These are phyloP conservation scores for Diutina mesorugosa DNA, from an alignment of 1,139 yeast genomes.

Conservation along the genomic window DNA sequence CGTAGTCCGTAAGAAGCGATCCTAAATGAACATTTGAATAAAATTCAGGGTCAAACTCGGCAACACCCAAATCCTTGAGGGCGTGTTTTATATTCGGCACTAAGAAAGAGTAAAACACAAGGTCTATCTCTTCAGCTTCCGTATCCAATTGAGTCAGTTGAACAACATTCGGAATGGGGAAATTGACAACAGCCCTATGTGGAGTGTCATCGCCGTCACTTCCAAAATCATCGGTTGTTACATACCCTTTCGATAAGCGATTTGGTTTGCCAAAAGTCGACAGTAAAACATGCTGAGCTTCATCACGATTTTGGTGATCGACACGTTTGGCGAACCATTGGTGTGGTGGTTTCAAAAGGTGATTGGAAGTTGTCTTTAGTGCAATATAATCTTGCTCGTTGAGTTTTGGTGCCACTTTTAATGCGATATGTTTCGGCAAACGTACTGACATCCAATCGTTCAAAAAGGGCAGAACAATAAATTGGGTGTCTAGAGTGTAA, in stretches of 20 bases:
- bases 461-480: conserved; percentile 74
- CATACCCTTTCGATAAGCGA: conserved; percentile 46
- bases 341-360: conserved; percentile 7
- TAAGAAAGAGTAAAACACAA: conserved; percentile 70
- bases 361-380: background rate
- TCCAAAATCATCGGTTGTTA: conserved; percentile 76
- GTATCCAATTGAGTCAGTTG: conserved; percentile 25
- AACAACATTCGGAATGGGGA: conserved; percentile 66
- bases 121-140: conserved; percentile 33
- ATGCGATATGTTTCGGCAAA: conserved; percentile 39
- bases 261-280: conserved; percentile 7
- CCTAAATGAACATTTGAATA: conserved; percentile 26
- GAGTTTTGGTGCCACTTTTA: conserved; percentile 30
- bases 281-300: background rate
- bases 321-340: conserved; percentile 2
- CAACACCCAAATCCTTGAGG: conserved; percentile 20
- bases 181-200: conserved; percentile 50
- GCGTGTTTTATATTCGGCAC: conserved; percentile 52
- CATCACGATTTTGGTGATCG: background rate
- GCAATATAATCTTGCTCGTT: conserved; percentile 38
- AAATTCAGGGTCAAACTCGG: conserved; percentile 7
- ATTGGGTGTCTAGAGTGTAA: conserved; percentile 71
- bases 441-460: conserved; percentile 62
- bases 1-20: conserved; percentile 16
- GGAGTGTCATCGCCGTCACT: conserved; percentile 79